phyloP scores from a whole-genome alignment of 2,329 filamentous ascomycete species.

The Talaromyces sp. region DNA sequence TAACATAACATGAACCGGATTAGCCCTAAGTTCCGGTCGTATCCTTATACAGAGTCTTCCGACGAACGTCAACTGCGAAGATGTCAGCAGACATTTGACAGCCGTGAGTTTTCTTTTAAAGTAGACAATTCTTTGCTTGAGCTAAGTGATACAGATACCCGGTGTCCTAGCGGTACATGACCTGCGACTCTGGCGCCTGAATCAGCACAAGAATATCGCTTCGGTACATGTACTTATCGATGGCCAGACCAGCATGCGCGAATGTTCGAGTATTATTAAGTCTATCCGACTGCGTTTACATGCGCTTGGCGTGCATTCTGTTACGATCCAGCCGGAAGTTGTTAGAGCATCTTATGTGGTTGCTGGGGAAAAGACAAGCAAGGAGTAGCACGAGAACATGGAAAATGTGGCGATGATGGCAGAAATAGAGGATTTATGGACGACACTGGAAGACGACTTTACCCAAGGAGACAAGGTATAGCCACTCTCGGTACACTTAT shows the following conservation, averaged over 20 bases:
- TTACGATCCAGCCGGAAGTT: conserved; percentile 64
- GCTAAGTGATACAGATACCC: conserved; percentile 47
- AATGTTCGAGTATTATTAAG: conserved; percentile 58
- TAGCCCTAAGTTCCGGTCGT: conserved; percentile 42
- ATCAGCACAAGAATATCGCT: conserved; percentile 65
- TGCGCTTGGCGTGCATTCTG: conserved; percentile 67
- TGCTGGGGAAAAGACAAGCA: background rate
- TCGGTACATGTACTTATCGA: conserved; percentile 61
- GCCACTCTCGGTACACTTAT: too few species aligned
- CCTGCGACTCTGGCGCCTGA: conserved; percentile 67
- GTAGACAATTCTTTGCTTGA: conserved; percentile 3
- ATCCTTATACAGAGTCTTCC: conserved; percentile 67
- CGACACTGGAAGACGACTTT: background rate
- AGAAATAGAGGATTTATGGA: background rate
- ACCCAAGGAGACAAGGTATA: too few species aligned
- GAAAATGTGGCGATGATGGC: background rate
- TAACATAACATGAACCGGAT: background rate
- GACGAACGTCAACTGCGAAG: conserved; percentile 52
- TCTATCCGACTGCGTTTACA: conserved; percentile 65
- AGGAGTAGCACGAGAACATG: background rate
- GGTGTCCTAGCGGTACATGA: conserved; percentile 65
- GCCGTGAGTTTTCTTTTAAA: conserved; percentile 40
- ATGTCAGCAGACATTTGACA: conserved; percentile 65
- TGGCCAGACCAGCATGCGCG: conserved; percentile 47
- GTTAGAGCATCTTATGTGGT: conserved; percentile 15